Evolutionary conservation across 2,329 filamentous ascomycete species (phyloP), one percentile per base, ranked within the genome.

Genomic region (Monosporascus ibericus): DNA sequence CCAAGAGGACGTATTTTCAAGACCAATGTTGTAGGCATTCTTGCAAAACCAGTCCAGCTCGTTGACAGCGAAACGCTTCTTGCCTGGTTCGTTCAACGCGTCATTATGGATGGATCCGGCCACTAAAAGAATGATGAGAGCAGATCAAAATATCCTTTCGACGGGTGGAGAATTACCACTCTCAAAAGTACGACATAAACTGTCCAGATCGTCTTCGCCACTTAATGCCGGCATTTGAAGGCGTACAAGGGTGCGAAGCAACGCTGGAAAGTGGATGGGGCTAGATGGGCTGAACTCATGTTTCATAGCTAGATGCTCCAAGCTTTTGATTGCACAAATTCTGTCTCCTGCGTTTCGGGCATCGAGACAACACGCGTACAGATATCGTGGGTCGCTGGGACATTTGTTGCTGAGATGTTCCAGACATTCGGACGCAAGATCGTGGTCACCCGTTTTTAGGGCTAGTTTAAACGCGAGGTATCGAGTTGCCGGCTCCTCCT

Each of bases 21-120:
- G 69, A 0, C 84, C 85, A 6, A 91, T 67, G 58, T 94, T 95
- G 72, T 95, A 95, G 1, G 87, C 79, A 57, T 88, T 92, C 56
- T 85, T 85, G 38, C 85, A 86, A 65, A 95, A 92, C 90, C 90
- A 95, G 59, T 92, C 80, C 3, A 95, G 74, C 60, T 96, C 90
- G 3, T 75, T 66, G 0, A 77, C 53, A 1, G 78, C 80, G 63
- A 91, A 90, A 1, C 77, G 52, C 55, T 70, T 80, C 34, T 70
- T 67, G 8, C 72, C 74, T 18, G 71, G 61, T 40, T 60, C 65
- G 57, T 72, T 72, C 49, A 63, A 72, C 3, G 63, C 70, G 18
- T 65, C 68, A 53, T 68, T 58, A 34, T 71, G 59, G 34, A 69
- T 76, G 24, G 75, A 71, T 42, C 73, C 71, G 2, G 70, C 67